A percentile compares a stretch with the other conserved stretches of the same genome.
Evolutionary conservation across 2,329 filamentous ascomycete species (phyloP).

Genomic region (Exserohilum turcica): DNA sequence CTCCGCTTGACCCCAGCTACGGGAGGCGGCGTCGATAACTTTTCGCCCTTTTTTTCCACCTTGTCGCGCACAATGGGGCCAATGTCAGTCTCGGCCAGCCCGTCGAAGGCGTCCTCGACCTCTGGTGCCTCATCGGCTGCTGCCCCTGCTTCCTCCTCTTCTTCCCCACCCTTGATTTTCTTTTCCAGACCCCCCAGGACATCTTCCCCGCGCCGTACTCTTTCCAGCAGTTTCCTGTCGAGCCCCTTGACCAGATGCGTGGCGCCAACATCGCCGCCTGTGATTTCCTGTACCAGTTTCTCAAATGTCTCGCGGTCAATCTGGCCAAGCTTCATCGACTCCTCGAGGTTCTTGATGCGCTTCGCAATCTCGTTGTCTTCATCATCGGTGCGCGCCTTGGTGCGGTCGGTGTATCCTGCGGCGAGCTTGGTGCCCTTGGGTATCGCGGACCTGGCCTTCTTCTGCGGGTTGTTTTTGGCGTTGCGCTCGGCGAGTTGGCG

Average conservation of each 20-base stretch:
- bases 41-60: conserved; percentile 59
- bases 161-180: conserved; percentile 33
- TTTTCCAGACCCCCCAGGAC: conserved; percentile 46
- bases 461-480: conserved; percentile 60
- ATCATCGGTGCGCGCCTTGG: conserved; percentile 64
- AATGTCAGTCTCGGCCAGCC: conserved; percentile 69
- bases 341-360: conserved; percentile 77
- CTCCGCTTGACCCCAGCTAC: conserved; percentile 58
- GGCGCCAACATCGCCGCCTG: conserved; percentile 77
- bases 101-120: conserved; percentile 55
- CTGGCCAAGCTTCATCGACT: conserved; percentile 79
- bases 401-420: conserved; percentile 81
- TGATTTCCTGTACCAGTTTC: conserved; percentile 72
- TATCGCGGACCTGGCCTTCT: conserved; percentile 76
- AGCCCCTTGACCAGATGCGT: conserved; percentile 92
- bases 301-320: conserved; percentile 83
- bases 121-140: conserved; percentile 37
- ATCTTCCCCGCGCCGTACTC: conserved; percentile 69
- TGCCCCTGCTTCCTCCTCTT: conserved; percentile 32
- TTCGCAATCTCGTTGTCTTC: conserved; percentile 62
- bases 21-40: conserved; percentile 51
- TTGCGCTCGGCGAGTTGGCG: conserved; percentile 80
- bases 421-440: conserved; percentile 84
- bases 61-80: conserved; percentile 67
- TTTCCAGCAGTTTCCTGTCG: conserved; percentile 79